Conservation (phyloP, 129 eudicot species). For the Artemisia annua region DNA sequence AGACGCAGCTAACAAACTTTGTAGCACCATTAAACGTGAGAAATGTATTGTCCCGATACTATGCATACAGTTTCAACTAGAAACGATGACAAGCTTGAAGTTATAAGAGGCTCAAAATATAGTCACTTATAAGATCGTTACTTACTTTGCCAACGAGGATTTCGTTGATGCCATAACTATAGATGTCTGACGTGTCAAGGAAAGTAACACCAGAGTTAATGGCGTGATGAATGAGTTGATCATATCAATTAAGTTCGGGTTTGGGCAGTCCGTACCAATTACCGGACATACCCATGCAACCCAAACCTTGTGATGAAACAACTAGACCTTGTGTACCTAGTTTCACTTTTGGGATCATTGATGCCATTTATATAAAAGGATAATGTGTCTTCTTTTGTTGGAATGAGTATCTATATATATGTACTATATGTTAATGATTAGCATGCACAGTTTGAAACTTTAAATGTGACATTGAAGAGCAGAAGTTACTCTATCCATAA, state of each 20-base stretch:
- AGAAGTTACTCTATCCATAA: no score
- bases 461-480: neutral
- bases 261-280: slow-evolving; percentile 33
- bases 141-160: slow-evolving; percentile 56
- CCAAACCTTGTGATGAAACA: slow-evolving; percentile 61
- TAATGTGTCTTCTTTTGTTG: neutral
- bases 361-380: slow-evolving; percentile 18
- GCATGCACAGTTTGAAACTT: neutral
- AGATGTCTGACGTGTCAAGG: slow-evolving; percentile 59
- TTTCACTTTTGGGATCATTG: slow-evolving; percentile 28
- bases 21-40: no score
- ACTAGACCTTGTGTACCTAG: slow-evolving; percentile 59
- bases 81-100: no score
- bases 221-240: slow-evolving; percentile 57
- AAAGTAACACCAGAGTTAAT: slow-evolving; percentile 42
- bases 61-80: no score
- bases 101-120: no score
- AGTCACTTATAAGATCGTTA: neutral
- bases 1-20: no score
- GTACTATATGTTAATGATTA: no score
- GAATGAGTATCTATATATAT: neutral
- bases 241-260: slow-evolving; percentile 51
- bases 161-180: slow-evolving; percentile 56
- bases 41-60: no score
- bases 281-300: slow-evolving; percentile 61